Evolutionary conservation across 2,329 filamentous ascomycete species (phyloP).

Genomic region (Alternaria consortialis): DNA sequence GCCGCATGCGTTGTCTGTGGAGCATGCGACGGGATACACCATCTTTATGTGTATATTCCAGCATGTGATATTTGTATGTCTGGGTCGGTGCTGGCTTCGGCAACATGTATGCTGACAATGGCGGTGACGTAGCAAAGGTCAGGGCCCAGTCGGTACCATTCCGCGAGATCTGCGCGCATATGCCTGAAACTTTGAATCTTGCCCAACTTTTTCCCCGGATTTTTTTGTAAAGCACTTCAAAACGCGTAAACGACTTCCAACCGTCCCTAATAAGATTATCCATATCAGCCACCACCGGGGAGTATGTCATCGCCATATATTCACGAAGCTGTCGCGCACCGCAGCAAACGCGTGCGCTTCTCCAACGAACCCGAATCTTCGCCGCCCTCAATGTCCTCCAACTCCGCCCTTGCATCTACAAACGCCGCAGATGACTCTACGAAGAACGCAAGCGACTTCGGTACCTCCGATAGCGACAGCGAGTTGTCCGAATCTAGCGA

Average conservation of each 20-base stretch:
- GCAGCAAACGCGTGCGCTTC: constrained; percentile 38
- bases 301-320: constrained; percentile 27
- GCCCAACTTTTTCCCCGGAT: constrained; percentile 16
- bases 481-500: constrained; percentile 48
- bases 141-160: constrained; percentile 17
- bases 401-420: constrained; percentile 30
- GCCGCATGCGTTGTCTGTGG: background rate
- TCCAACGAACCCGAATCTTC: constrained; percentile 30
- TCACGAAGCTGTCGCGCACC: constrained; percentile 18
- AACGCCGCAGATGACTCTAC: constrained; percentile 25
- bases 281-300: background rate
- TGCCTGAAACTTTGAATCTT: constrained; percentile 19
- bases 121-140: constrained; percentile 17
- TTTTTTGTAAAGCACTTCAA: constrained; percentile 13
- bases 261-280: background rate
- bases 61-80: background rate
- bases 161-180: constrained; percentile 15
- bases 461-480: constrained; percentile 34
- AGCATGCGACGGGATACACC: background rate
- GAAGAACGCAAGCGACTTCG: constrained; percentile 29
- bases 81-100: background rate
- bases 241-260: constrained; percentile 13
- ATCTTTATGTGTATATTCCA: background rate
- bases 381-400: constrained; percentile 32
- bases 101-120: background rate